phyloP scores from a whole-genome alignment of 176 grass and related monocot species.

The Bromus sterilis region DNA sequence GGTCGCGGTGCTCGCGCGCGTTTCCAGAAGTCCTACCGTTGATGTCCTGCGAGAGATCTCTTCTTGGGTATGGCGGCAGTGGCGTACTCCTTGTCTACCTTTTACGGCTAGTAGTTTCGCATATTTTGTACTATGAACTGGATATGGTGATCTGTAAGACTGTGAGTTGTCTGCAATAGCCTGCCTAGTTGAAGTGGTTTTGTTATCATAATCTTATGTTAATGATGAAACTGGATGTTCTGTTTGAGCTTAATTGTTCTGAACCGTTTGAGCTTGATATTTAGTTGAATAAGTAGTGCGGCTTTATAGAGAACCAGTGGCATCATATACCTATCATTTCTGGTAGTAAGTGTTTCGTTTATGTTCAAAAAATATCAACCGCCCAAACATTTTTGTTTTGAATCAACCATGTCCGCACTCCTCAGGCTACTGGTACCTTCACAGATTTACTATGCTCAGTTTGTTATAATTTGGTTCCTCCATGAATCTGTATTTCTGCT shows the following conservation, averaged over 20 bases:
- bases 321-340: not conserved
- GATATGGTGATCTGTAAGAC: not conserved
- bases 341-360: too few relatives aligned
- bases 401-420: too few relatives aligned
- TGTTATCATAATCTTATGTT: not conserved
- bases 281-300: not conserved
- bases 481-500: not conserved
- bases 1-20: conserved; percentile 71
- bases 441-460: too few relatives aligned
- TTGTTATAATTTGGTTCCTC: too few relatives aligned
- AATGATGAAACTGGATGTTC: not conserved
- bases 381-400: too few relatives aligned
- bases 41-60: not conserved
- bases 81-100: not conserved
- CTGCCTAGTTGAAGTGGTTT: not conserved
- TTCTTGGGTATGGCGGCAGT: not conserved
- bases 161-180: not conserved
- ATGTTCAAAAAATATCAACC: too few relatives aligned
- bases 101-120: not conserved
- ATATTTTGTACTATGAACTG: not conserved
- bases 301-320: not conserved
- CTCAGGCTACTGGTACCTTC: too few relatives aligned
- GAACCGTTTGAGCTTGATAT: too few relatives aligned
- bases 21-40: conserved; percentile 89
- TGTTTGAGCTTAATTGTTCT: not conserved